Base-by-base conservation (phyloP, 306 rosid species). In the Citrullus amarus region DNA sequence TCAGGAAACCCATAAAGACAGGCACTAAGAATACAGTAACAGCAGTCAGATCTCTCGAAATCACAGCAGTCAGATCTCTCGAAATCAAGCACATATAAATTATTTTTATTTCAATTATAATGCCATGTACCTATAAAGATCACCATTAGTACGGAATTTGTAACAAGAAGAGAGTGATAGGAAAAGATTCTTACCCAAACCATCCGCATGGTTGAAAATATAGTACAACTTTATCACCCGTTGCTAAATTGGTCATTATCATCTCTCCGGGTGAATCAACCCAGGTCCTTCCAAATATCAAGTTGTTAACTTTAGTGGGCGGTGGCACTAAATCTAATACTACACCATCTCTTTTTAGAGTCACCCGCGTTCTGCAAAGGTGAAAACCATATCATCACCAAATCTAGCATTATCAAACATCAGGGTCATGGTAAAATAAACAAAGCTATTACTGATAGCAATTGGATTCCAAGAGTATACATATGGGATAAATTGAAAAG, bases 181-280 rank as follows among this genome's bases (percentile, higher is more conserved):
- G 84, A 59, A 79, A 62, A 63, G 53, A 75, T 62, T 38, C n/a
- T 56, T 77, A 91, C 98, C 98, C 98, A 80, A 93, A 89, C 97
- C 98, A 93, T 60, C 98, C 98, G 74, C 97, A 92, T 70, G 96
- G 97, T 90, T 94, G 98, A 86, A 94, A 89, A 84, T 88, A 92
- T 63, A 90, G 78, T 71, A 92, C 91, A 74, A 84, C 97, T 86
- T 94, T 94, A 88, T 94, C 97, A 44, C 96, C 97, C 15, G 98
- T 92, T 18, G 91, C 81, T 82, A 88, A 81, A 88, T 92, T 94
- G 4, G 92, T 87, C 93, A 94, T 89, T 78, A 92, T 80, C 95
- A 94, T 92, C 83, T 92, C 97, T 81, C 97, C 98, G 8, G 96
- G 94, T 56, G 97, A 92, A 84, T 94, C 98, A 79, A 90, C 86